Base-by-base conservation (phyloP, 2,329 filamentous ascomycete species). In the Immersiporthe knoxdaviesiana region DNA sequence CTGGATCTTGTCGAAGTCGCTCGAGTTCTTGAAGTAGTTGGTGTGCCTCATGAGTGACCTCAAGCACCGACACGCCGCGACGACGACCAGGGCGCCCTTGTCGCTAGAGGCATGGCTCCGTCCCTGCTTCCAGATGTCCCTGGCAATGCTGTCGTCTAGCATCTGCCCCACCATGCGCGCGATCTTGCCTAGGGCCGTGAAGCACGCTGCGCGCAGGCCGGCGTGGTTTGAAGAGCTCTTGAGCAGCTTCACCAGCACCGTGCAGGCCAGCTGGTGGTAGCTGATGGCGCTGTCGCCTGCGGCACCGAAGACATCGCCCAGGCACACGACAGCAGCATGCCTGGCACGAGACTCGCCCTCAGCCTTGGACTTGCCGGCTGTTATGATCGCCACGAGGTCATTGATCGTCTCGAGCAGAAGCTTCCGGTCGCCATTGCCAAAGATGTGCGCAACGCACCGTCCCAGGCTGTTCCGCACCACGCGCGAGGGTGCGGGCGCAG, bases 321-420 rank as follows among this genome's bases (percentile, higher is more conserved):
- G 79, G 77, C 93, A 97, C 77, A 91, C 88, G 52, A 92, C 91
- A 30, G 95, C 95, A 7, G 94, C 94, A 85, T 97, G 94, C 79
- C 93, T 97, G 3, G 89, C 87, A 75, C 90, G 89, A 65, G 91
- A 79, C 75, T 97, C 94, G 73, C 89, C 89, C 69, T 97, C 94
- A 66, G 82, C 82, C 78, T 91, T 91, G 44, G 84, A 85, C 79
- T 97, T 97, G 27, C 91, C 88, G 62, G 87, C 87, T 70, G 89
- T 89, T 60, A 97, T 78, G 68, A 97, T 89, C 14, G 82, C 84
- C 12, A 94, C 84, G 14, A 98, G 84, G 73, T 98, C 95, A 75
- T 96, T 97, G 77, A 98, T 92, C 0, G 93, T 97, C 79, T 99
- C 96, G 77, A 97, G 97, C 2, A 99, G 86, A 64, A 97, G 85